A percentile compares a stretch with the other conserved stretches of the same genome.
phyloP scores from a whole-genome alignment of 768 basidiomycete genomes.

The Lactarius akahatsu region DNA sequence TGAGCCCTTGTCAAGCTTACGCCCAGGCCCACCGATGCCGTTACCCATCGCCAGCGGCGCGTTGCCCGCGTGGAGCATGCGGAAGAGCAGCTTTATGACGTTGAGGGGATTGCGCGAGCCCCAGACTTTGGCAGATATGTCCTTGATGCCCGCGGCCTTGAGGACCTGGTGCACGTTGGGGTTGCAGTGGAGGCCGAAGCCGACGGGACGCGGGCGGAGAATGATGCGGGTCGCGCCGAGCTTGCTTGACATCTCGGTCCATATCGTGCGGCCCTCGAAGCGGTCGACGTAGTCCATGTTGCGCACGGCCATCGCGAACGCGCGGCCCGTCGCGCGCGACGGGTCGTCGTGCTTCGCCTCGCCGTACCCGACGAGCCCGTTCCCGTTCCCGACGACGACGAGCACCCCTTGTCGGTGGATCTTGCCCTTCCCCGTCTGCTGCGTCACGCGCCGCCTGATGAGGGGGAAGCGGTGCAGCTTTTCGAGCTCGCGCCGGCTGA shows the following conservation, averaged over 20 bases:
- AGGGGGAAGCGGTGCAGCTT: slow-evolving; percentile 44
- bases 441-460: slow-evolving; percentile 59
- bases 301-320: slow-evolving; percentile 68
- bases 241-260: slow-evolving; percentile 86
- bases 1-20: slow-evolving; percentile 69
- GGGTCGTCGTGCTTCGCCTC: slow-evolving; percentile 71
- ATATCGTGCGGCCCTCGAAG: slow-evolving; percentile 94
- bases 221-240: slow-evolving; percentile 80
- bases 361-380: slow-evolving; percentile 80
- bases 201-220: slow-evolving; percentile 79
- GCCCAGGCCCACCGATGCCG: slow-evolving; percentile 71
- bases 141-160: slow-evolving; percentile 93
- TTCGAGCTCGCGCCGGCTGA: slow-evolving; percentile 32
- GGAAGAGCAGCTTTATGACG: slow-evolving; percentile 82
- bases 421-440: slow-evolving; percentile 95
- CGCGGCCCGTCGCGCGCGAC: slow-evolving; percentile 52
- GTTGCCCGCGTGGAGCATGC: slow-evolving; percentile 83
- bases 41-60: slow-evolving; percentile 80
- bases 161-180: slow-evolving; percentile 86
- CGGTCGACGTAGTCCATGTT: slow-evolving; percentile 92
- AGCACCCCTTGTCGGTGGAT: slow-evolving; percentile 61
- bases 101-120: slow-evolving; percentile 84
- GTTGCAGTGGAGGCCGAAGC: slow-evolving; percentile 90
- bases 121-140: slow-evolving; percentile 93
- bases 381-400: slow-evolving; percentile 77